Conservation (phyloP, 2,329 filamentous ascomycete species). For the Epichloe gansuensis region DNA sequence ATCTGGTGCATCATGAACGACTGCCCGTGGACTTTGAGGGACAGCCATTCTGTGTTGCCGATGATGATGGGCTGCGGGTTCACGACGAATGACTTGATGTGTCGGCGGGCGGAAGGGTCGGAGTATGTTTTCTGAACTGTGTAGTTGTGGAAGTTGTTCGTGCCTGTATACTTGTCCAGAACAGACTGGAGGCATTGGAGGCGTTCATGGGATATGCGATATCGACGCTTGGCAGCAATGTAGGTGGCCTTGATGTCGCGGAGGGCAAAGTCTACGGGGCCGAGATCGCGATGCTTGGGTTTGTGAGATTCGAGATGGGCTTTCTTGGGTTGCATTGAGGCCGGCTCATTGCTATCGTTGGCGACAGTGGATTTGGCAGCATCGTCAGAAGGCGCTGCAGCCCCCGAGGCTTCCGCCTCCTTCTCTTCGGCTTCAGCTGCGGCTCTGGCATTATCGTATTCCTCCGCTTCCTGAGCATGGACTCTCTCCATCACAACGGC, state of each 20-base stretch:
- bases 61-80: constrained; percentile 68
- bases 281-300: constrained; percentile 29
- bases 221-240: constrained; percentile 67
- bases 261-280: constrained; percentile 49
- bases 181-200: constrained; percentile 63
- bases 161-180: constrained; percentile 66
- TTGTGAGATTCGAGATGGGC: constrained; percentile 19
- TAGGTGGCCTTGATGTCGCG: constrained; percentile 72
- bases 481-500: constrained; percentile 50
- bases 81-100: constrained; percentile 84
- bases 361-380: neutral
- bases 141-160: constrained; percentile 93
- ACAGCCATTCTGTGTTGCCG: constrained; percentile 88
- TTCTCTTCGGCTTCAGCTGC: constrained; percentile 7
- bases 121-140: constrained; percentile 74
- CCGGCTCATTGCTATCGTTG: constrained; percentile 2
- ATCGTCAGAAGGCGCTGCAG: constrained; percentile 11
- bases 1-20: constrained; percentile 99
- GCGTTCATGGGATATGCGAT: constrained; percentile 63
- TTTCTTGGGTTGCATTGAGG: constrained; percentile 10
- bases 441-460: constrained; percentile 8
- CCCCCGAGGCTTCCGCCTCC: constrained; percentile 12
- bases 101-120: constrained; percentile 75
- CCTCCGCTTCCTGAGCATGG: constrained; percentile 27
- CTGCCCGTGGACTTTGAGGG: constrained; percentile 90